phyloP scores from a whole-genome alignment of 352 stramenopile species.

The Pythium vanterpoolii region DNA sequence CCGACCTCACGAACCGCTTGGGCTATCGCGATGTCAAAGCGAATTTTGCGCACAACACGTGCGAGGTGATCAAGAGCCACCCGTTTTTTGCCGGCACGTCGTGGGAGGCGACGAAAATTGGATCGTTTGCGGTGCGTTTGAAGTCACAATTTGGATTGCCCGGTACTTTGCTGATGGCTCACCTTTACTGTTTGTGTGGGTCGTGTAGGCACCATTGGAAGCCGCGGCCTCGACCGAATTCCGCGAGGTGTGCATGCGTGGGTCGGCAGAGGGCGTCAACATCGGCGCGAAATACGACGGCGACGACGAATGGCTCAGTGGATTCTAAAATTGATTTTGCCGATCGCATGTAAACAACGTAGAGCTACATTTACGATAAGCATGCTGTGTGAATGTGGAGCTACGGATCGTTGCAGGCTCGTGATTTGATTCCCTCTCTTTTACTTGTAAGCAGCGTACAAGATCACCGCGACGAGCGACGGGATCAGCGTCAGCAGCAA shows the following conservation, averaged over 20 bases:
- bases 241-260: slow-evolving; percentile 60
- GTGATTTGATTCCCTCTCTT: not conserved
- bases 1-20: slow-evolving; percentile 51
- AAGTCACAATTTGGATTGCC: too few relatives aligned
- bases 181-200: slow-evolving; percentile 5
- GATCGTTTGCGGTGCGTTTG: slow-evolving; percentile 68
- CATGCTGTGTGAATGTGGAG: slow-evolving; percentile 3
- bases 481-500: slow-evolving; percentile 51
- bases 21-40: slow-evolving; percentile 46
- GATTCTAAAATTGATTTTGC: slow-evolving; percentile 47
- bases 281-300: slow-evolving; percentile 70
- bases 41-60: slow-evolving; percentile 44
- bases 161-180: too few relatives aligned
- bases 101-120: slow-evolving; percentile 79
- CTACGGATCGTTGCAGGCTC: not conserved
- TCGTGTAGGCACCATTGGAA: slow-evolving; percentile 64
- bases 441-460: slow-evolving; percentile 57
- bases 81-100: slow-evolving; percentile 80
- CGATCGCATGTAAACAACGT: slow-evolving; percentile 1
- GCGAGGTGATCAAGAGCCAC: slow-evolving; percentile 75
- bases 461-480: slow-evolving; percentile 41
- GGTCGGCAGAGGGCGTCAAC: slow-evolving; percentile 52
- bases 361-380: slow-evolving; percentile 15
- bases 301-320: slow-evolving; percentile 70
- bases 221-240: slow-evolving; percentile 63